Evolutionary conservation across 1,139 yeast species (phyloP), one percentile per base, ranked within the genome.

Genomic region (Suhomyces anneliseae): DNA sequence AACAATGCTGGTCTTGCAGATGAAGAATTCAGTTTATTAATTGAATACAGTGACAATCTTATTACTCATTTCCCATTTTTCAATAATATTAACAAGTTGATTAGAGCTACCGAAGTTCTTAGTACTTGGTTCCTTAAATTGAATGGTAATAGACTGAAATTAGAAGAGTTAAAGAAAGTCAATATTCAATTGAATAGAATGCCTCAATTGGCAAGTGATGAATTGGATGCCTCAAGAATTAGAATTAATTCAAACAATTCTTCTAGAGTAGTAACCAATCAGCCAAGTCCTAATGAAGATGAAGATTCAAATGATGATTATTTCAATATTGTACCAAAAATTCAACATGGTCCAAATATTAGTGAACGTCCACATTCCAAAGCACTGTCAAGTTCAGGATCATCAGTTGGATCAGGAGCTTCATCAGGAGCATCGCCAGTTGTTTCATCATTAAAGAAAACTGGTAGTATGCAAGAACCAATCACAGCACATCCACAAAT

Each of bases 111-210:
- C 43, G 50, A 52, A 36, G 47, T 54, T 6, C 54, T 68, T 40
- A 65, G 62, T 43, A 57, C 60, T 24, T 68, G 71, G 71, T 68
- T 65, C 43, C 55, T 61, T 43, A 57, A 58, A 39, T 57, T 65
- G 45, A 59, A 59, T 42, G 64, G 60, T 38, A 55, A 54, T 37
- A 50, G 57, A 33, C 50, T 32, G 38, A 40, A 40, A 35, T 40
- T 47, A 38, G 43, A 40, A 5, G 48, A 39, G 26, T 26, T 36
- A 36, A 38, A 36, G 41, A 34, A 42, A 29, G 33, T 39, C 35
- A 34, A 33, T n/a, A 24, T 12, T n/a, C 36, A 36, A 8, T 6
- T 27, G 8, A 38, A 26, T 9, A 33, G 27, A 29, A 14, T 10
- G 7, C 33, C 29, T 4, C 29, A 27, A 19, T 15, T 31, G 29